These are phyloP conservation scores for Syzygium aromaticum DNA, from an alignment of 345 rosid species.

Conservation along the genomic window DNA sequence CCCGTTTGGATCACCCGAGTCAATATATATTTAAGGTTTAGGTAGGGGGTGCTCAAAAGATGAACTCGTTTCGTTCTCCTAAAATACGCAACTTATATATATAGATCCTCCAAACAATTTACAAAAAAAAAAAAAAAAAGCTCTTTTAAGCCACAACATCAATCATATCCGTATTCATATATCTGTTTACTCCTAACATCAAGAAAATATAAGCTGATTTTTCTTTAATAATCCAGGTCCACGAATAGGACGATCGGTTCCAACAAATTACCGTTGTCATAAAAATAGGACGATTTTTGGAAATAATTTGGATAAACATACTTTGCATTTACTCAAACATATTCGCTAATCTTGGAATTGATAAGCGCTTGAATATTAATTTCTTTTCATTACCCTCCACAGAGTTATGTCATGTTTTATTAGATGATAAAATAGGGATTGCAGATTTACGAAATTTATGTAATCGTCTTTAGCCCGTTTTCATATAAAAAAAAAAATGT, in stretches of 20 bases:
- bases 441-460: too few relatives aligned
- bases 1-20: not conserved
- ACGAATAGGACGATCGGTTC: accelerated
- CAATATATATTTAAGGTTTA: accelerated
- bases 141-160: accelerated
- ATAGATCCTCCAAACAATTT: not conserved
- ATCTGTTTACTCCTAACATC: too few relatives aligned
- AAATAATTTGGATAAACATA: not conserved
- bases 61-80: accelerated
- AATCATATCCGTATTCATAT: not conserved
- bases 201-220: not conserved
- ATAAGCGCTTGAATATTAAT: too few relatives aligned
- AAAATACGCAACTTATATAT: not conserved
- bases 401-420: too few relatives aligned
- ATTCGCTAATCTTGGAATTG: too few relatives aligned
- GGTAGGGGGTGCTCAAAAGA: not conserved
- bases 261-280: accelerated
- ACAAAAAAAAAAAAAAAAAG: not conserved
- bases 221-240: accelerated
- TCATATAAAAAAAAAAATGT: too few relatives aligned
- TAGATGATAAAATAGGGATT: too few relatives aligned
- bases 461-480: too few relatives aligned
- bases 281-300: accelerated
- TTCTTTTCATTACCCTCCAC: too few relatives aligned
- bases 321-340: too few relatives aligned